phyloP scores from a whole-genome alignment of 1,284 basidiomycete genomes.

The Sporisorium exsertum region DNA sequence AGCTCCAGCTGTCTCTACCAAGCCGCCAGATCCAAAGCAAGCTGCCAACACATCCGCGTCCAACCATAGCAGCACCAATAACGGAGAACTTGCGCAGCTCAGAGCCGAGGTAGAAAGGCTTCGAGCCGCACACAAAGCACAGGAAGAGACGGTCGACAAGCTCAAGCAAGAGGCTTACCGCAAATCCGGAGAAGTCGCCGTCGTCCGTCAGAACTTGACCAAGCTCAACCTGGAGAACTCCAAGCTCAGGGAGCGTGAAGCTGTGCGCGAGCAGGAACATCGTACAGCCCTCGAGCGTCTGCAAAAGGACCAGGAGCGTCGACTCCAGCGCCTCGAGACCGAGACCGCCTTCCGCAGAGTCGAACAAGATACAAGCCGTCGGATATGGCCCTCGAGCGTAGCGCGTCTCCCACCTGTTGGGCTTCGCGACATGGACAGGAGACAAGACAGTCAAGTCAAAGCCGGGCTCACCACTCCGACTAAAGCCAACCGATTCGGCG shows the following conservation, averaged over 20 bases:
- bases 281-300: conserved; percentile 40
- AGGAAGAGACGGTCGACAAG: conserved; percentile 45
- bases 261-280: conserved; percentile 49
- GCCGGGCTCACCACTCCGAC: conserved; percentile 49
- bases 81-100: conserved; percentile 25
- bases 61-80: background rate
- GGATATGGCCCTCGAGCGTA: conserved; percentile 57
- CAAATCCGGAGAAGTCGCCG: conserved; percentile 56
- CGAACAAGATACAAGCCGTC: conserved; percentile 59
- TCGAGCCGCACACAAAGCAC: conserved; percentile 32
- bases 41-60: background rate
- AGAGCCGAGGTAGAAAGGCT: conserved; percentile 42
- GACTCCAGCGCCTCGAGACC: conserved; percentile 55
- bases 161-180: conserved; percentile 49
- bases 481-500: conserved; percentile 23
- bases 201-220: conserved; percentile 57
- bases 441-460: conserved; percentile 41
- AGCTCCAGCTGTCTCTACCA: background rate
- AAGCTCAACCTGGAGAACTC: conserved; percentile 51
- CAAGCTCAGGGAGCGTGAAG: conserved; percentile 49
- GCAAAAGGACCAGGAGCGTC: conserved; percentile 51
- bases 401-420: conserved; percentile 41
- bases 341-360: conserved; percentile 57
- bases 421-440: conserved; percentile 25
- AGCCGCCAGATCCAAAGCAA: conserved; percentile 21